A percentile compares a stretch with the other conserved stretches of the same genome.
phyloP scores from a whole-genome alignment of 2,329 filamentous ascomycete species.

The Xylariaceae sp. region DNA sequence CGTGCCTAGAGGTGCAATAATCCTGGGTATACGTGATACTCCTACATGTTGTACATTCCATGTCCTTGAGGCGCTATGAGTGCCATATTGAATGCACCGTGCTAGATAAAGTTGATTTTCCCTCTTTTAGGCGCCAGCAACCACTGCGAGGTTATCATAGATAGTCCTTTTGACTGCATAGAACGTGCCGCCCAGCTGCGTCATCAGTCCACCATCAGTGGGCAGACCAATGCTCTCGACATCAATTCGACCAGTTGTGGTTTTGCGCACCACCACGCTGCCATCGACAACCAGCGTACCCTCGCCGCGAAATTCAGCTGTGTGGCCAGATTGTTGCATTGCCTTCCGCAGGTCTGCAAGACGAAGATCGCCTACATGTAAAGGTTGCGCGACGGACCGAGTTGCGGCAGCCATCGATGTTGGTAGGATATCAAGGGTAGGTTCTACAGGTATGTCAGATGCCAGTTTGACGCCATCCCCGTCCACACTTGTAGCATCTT shows the following conservation, averaged over 20 bases:
- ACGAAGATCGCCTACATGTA: conserved; percentile 90
- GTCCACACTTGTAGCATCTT: conserved; percentile 16
- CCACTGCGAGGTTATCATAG: conserved; percentile 89
- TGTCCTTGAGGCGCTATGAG: neutral
- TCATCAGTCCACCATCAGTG: conserved; percentile 34
- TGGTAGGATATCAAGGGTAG: conserved; percentile 52
- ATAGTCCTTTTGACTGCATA: conserved; percentile 86
- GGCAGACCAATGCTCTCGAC: conserved; percentile 70
- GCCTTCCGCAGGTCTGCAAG: conserved; percentile 82
- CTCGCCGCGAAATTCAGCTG: conserved; percentile 88
- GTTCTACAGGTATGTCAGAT: conserved; percentile 28
- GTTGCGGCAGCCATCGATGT: conserved; percentile 64
- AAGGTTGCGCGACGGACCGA: conserved; percentile 72
- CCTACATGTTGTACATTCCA: neutral
- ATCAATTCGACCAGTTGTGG: conserved; percentile 79
- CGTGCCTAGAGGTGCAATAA: too few relatives aligned
- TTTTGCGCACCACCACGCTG: conserved; percentile 83
- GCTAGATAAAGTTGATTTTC: too few relatives aligned
- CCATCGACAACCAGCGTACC: conserved; percentile 88
- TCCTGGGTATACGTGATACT: neutral
- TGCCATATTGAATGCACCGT: too few relatives aligned
- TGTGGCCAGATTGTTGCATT: conserved; percentile 77
- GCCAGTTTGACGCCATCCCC: neutral
- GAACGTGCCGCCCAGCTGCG: conserved; percentile 61
- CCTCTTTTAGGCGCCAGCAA: conserved; percentile 63